Conservation (phyloP, 306 rosid genomes). For the Quercus agrifolia region DNA sequence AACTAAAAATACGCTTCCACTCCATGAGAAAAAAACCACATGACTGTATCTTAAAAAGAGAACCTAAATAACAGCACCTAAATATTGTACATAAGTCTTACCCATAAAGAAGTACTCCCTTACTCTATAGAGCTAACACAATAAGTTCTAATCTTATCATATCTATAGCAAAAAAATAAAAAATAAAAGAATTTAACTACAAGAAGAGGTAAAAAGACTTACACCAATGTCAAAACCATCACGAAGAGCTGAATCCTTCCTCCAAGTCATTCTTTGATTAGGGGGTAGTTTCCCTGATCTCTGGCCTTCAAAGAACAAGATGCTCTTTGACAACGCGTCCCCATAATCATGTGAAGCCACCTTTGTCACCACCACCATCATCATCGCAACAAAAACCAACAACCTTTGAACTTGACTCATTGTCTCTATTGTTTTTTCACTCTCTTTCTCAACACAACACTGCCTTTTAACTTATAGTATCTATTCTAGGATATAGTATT, state of each 20-base stretch:
- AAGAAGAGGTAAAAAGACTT: background rate
- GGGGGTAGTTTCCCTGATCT: conserved; percentile 55
- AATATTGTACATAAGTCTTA: no score
- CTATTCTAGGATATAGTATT: no score
- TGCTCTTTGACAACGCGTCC: conserved; percentile 48
- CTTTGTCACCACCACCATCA: background rate
- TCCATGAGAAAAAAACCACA: no score
- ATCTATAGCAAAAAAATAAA: no score
- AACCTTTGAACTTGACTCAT: conserved; percentile 14
- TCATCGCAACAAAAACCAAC: background rate
- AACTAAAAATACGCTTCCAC: no score
- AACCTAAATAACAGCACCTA: no score
- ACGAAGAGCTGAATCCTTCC: conserved; percentile 43
- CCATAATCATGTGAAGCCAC: conserved; percentile 34
- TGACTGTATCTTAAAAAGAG: accelerated
- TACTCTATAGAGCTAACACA: no score
- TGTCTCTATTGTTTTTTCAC: background rate
- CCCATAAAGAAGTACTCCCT: no score
- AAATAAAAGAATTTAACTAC: no score
- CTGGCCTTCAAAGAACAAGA: conserved; percentile 57
- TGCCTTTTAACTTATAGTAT: no score
- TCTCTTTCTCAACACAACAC: background rate
- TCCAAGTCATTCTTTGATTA: conserved; percentile 49
- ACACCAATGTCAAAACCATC: conserved; percentile 36
- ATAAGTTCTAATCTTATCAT: no score